Evolutionary conservation across 2,329 filamentous ascomycete genomes (phyloP).

Genomic region (Annulohypoxylon truncatum): DNA sequence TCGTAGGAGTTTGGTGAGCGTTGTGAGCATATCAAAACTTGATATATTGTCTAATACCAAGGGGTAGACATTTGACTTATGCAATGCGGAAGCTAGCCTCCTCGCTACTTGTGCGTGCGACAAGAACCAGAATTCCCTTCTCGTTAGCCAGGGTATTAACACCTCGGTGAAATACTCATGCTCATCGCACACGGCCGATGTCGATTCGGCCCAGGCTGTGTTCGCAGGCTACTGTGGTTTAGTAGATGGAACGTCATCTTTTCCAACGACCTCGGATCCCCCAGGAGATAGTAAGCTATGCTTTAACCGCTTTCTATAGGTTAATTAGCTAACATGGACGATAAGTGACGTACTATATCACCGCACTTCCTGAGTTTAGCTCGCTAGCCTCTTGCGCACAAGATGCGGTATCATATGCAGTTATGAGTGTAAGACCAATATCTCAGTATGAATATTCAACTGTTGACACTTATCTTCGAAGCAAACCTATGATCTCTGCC

Average conservation of each 20-base stretch:
- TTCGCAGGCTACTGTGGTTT: constrained; percentile 65
- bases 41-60: background rate
- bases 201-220: constrained; percentile 62
- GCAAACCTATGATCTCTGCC: constrained; percentile 57
- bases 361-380: constrained; percentile 60
- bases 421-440: constrained; percentile 53
- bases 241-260: constrained; percentile 60
- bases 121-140: constrained; percentile 61
- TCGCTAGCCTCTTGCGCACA: constrained; percentile 60
- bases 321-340: constrained; percentile 7
- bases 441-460: background rate
- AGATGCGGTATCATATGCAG: constrained; percentile 56
- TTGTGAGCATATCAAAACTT: background rate
- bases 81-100: constrained; percentile 55
- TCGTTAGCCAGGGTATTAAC: constrained; percentile 58
- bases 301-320: background rate
- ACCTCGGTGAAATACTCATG: constrained; percentile 58
- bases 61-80: constrained; percentile 51
- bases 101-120: constrained; percentile 64
- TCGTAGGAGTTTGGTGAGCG: constrained; percentile 50
- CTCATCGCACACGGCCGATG: constrained; percentile 59
- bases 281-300: constrained; percentile 62
- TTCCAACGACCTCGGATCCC: constrained; percentile 59
- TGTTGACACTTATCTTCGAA: constrained; percentile 36
- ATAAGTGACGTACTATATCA: constrained; percentile 67